A percentile compares a stretch with the other conserved stretches of the same genome.
These are phyloP conservation scores for Brassica nigra DNA, from an alignment of 345 rosid genomes.

Conservation along the genomic window DNA sequence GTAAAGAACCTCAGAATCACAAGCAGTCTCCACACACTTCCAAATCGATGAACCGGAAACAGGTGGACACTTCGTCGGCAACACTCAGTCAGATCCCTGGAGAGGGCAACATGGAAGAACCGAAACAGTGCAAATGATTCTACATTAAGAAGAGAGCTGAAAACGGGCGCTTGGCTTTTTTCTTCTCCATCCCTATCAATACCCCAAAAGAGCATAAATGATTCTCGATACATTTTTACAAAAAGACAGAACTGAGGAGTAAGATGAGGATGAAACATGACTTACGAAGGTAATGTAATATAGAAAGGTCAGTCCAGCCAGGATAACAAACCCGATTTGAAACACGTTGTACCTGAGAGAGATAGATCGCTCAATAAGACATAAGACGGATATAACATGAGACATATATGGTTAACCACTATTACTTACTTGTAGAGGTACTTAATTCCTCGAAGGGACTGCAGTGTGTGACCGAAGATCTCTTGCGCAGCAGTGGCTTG, in stretches of 20 bases:
- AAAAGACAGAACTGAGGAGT: slow-evolving; percentile 4
- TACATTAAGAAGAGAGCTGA: slow-evolving; percentile 65
- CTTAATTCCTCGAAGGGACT: slow-evolving; percentile 94
- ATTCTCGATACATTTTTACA: not conserved
- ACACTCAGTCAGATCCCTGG: slow-evolving; percentile 16
- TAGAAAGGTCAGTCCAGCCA: slow-evolving; percentile 21
- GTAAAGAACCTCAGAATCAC: slow-evolving; percentile 13
- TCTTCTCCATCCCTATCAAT: slow-evolving; percentile 91
- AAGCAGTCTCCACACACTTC: slow-evolving; percentile 17
- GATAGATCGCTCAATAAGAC: not conserved
- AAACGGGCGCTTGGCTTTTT: slow-evolving; percentile 79
- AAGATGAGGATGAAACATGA: not conserved
- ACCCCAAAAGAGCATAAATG: slow-evolving; percentile 8
- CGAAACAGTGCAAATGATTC: slow-evolving; percentile 1
- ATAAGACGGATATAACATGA: not conserved
- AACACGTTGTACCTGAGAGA: slow-evolving; percentile 51
- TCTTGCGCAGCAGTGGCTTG: slow-evolving; percentile 99
- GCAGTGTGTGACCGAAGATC: slow-evolving; percentile 96
- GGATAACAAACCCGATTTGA: slow-evolving; percentile 2
- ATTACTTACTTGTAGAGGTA: slow-evolving; percentile 87
- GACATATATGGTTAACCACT: not conserved
- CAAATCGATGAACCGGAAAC: slow-evolving; percentile 9
- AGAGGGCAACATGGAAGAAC: not conserved
- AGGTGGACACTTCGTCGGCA: slow-evolving; percentile 10
- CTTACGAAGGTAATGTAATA: slow-evolving; percentile 90